These are phyloP conservation scores for Trichoderma aggressivum DNA, from an alignment of 2,329 filamentous ascomycete genomes.

Conservation along the genomic window DNA sequence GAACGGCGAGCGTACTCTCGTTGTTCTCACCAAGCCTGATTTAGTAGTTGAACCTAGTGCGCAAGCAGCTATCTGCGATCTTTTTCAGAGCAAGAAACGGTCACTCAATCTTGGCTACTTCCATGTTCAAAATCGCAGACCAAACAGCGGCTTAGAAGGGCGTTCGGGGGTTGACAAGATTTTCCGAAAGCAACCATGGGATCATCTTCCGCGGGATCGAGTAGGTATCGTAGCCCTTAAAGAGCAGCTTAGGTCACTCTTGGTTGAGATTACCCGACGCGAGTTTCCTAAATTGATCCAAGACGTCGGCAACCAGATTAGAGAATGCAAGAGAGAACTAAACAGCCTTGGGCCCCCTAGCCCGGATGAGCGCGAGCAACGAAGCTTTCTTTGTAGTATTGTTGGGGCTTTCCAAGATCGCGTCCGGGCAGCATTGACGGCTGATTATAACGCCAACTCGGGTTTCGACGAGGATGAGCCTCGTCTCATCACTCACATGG, in stretches of 20 bases:
- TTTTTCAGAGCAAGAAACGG: background rate
- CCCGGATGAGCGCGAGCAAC: background rate
- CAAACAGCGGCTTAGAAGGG: background rate
- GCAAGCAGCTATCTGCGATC: background rate
- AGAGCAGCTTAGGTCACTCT: background rate
- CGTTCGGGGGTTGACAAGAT: background rate
- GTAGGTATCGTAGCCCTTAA: background rate
- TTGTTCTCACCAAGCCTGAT: background rate
- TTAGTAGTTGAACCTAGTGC: background rate
- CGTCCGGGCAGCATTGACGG: background rate
- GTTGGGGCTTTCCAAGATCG: background rate
- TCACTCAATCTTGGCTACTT: background rate
- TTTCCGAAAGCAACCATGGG: background rate
- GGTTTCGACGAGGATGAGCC: background rate
- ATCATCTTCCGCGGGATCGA: background rate
- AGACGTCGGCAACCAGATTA: background rate
- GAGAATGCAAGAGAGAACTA: background rate
- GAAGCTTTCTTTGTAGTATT: background rate
- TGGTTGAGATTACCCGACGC: background rate
- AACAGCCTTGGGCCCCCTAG: background rate
- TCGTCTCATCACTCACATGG: background rate
- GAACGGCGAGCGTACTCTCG: background rate
- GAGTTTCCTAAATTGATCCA: background rate
- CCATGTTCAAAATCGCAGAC: background rate
- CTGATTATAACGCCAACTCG: background rate